Evolutionary conservation across 2,329 filamentous ascomycete species (phyloP).

Genomic region (Paraphoma sp.): DNA sequence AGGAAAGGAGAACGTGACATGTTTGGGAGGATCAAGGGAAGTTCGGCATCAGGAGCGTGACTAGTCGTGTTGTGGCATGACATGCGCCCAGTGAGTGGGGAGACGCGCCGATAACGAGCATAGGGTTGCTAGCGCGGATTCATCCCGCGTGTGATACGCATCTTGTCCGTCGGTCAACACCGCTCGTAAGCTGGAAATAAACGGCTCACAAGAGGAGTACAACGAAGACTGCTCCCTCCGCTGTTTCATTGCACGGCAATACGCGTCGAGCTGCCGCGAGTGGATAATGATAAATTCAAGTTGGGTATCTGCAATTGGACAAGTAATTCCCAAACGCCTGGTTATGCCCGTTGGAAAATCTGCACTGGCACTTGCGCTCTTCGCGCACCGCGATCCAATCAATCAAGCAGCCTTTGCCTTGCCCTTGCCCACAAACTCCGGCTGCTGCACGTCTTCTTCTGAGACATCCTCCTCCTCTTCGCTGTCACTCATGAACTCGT

Average conservation of each 20-base stretch:
- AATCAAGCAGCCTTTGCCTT: conserved; percentile 49
- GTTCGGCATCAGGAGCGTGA: conserved; percentile 18
- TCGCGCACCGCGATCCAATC: background rate
- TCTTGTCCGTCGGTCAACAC: conserved; percentile 19
- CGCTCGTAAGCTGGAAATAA: background rate
- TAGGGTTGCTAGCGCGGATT: conserved; percentile 6
- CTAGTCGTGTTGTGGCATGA: conserved; percentile 20
- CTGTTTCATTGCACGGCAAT: no score
- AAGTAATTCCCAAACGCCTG: conserved; percentile 8
- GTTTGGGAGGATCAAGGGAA: conserved; percentile 9
- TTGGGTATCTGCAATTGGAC: conserved; percentile 19
- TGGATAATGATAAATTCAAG: conserved; percentile 1
- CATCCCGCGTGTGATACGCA: conserved; percentile 18
- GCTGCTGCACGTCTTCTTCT: conserved; percentile 38
- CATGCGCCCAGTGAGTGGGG: conserved; percentile 24
- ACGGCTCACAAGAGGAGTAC: no score
- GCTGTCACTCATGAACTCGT: conserved; percentile 53
- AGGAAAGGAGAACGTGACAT: conserved; percentile 11
- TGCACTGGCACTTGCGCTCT: no score
- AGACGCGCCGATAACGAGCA: conserved; percentile 26
- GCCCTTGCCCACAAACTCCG: conserved; percentile 48
- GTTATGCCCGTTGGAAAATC: background rate
- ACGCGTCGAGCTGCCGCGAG: no score
- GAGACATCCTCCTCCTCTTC: conserved; percentile 54
- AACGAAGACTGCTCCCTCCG: no score